Percentiles rank a stretch among this genome's conserved stretches.
Evolutionary conservation across 2,329 filamentous ascomycete species (phyloP).

Genomic region (Fusarium lateritium): DNA sequence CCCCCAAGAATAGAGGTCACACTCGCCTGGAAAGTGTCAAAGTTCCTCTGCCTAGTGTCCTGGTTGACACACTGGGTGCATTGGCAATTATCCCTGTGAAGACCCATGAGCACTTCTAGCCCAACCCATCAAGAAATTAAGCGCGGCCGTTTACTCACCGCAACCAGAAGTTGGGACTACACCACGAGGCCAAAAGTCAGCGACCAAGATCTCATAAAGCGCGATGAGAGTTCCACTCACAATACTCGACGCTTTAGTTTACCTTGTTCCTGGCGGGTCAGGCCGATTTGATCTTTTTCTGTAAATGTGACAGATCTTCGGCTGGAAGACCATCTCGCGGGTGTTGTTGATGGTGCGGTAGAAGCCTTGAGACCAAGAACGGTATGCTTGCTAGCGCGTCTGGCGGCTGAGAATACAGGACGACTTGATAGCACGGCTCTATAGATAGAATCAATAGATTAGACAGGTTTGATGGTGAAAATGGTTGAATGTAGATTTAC

Average conservation of each 20-base stretch:
- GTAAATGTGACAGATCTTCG: slow-evolving; percentile 30
- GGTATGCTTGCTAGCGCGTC: slow-evolving; percentile 12
- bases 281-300: slow-evolving; percentile 30
- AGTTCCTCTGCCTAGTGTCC: slow-evolving; percentile 60
- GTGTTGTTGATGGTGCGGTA: background rate
- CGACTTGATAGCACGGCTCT: slow-evolving; percentile 38
- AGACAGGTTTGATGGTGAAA: slow-evolving; percentile 8
- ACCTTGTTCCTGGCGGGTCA: slow-evolving; percentile 22
- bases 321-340: slow-evolving; percentile 29
- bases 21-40: slow-evolving; percentile 59
- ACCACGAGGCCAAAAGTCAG: slow-evolving; percentile 27
- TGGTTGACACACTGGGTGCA: slow-evolving; percentile 59
- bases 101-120: slow-evolving; percentile 23
- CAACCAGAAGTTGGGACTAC: slow-evolving; percentile 50
- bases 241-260: slow-evolving; percentile 29
- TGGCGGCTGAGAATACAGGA: slow-evolving; percentile 14
- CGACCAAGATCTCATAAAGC: slow-evolving; percentile 17
- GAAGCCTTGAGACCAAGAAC: slow-evolving; percentile 16
- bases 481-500: slow-evolving; percentile 21
- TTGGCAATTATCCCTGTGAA: slow-evolving; percentile 60
- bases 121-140: slow-evolving; percentile 13
- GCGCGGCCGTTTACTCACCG: slow-evolving; percentile 42
- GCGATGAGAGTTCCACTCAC: slow-evolving; percentile 34
- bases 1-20: background rate
- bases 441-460: slow-evolving; percentile 19